Evolutionary conservation across 805 yeast species (phyloP).

Genomic region (Candida chilensis): DNA sequence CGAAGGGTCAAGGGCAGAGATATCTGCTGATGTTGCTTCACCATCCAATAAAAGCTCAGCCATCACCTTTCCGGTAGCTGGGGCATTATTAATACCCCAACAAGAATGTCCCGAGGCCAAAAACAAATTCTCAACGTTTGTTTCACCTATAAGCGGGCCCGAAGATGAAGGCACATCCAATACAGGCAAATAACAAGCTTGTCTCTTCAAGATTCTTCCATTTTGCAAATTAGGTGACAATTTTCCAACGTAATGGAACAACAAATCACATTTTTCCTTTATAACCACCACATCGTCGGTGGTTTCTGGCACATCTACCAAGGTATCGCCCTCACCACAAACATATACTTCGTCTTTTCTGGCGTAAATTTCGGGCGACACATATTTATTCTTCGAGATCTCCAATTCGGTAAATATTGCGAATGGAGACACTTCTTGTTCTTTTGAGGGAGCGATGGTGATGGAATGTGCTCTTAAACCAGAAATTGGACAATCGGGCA

Average conservation of each 20-base stretch:
- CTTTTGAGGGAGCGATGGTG: slow-evolving; percentile 73
- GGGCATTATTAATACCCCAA: slow-evolving; percentile 98
- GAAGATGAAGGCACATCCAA: slow-evolving; percentile 85
- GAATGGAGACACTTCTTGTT: slow-evolving; percentile 71
- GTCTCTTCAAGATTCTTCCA: slow-evolving; percentile 74
- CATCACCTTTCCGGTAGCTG: slow-evolving; percentile 91
- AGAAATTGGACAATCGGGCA: slow-evolving; percentile 90
- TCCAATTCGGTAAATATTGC: slow-evolving; percentile 91
- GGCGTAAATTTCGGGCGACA: slow-evolving; percentile 91
- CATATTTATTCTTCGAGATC: slow-evolving; percentile 56
- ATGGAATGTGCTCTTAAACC: slow-evolving; percentile 94
- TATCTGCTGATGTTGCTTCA: slow-evolving; percentile 64
- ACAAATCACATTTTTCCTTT: slow-evolving; percentile 77
- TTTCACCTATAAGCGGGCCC: slow-evolving; percentile 92
- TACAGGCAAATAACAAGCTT: slow-evolving; percentile 94
- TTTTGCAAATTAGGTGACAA: slow-evolving; percentile 58
- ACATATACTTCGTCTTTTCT: slow-evolving; percentile 93
- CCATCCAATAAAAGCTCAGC: slow-evolving; percentile 86
- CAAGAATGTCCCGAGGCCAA: slow-evolving; percentile 94
- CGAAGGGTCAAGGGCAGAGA: slow-evolving; percentile 78
- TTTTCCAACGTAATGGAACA: slow-evolving; percentile 73
- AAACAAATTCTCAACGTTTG: slow-evolving; percentile 71
- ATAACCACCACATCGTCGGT: slow-evolving; percentile 91
- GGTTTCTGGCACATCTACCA: slow-evolving; percentile 86
- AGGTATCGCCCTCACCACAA: slow-evolving; percentile 94